A percentile compares a stretch with the other conserved stretches of the same genome.
phyloP scores from a whole-genome alignment of 1,284 basidiomycete species.

The Bondarzewia mesenterica region DNA sequence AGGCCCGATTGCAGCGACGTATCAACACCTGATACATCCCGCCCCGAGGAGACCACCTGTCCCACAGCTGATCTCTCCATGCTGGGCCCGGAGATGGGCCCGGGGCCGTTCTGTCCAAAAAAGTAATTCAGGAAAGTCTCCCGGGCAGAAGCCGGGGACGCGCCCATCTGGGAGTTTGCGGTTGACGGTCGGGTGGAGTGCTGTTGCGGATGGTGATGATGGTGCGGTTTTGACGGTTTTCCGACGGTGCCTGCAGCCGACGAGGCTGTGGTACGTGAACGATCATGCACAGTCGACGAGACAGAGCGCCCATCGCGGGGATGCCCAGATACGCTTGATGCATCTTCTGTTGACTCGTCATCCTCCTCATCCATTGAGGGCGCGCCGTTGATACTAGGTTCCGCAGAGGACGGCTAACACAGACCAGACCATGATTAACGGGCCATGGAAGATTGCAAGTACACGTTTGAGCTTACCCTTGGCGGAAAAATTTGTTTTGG shows the following conservation, averaged over 20 bases:
- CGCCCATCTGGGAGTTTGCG: constrained; percentile 22
- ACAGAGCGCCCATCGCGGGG: constrained; percentile 62
- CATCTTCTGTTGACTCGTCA: constrained; percentile 46
- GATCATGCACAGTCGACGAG: constrained; percentile 73
- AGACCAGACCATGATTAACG: constrained; percentile 10
- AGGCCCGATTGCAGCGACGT: constrained; percentile 43
- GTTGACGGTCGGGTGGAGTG: constrained; percentile 26
- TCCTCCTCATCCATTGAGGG: constrained; percentile 49
- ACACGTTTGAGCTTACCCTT: constrained; percentile 37
- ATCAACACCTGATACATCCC: constrained; percentile 52
- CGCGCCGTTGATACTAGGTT: constrained; percentile 40
- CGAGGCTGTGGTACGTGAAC: constrained; percentile 14
- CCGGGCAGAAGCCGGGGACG: constrained; percentile 41
- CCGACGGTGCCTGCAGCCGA: constrained; percentile 19
- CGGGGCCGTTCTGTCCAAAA: constrained; percentile 80
- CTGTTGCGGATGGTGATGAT: constrained; percentile 24
- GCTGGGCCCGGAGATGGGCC: constrained; percentile 47
- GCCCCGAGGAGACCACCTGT: constrained; percentile 28
- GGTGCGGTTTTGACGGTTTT: constrained; percentile 29
- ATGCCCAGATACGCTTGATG: constrained; percentile 40
- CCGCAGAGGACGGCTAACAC: constrained; percentile 45
- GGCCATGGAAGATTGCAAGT: constrained; percentile 9
- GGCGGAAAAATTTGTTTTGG: constrained; percentile 34
- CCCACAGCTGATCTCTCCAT: constrained; percentile 25
- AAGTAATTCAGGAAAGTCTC: constrained; percentile 95